Conservation (phyloP, 2,329 filamentous ascomycete species). For the Blumeria hordei region DNA sequence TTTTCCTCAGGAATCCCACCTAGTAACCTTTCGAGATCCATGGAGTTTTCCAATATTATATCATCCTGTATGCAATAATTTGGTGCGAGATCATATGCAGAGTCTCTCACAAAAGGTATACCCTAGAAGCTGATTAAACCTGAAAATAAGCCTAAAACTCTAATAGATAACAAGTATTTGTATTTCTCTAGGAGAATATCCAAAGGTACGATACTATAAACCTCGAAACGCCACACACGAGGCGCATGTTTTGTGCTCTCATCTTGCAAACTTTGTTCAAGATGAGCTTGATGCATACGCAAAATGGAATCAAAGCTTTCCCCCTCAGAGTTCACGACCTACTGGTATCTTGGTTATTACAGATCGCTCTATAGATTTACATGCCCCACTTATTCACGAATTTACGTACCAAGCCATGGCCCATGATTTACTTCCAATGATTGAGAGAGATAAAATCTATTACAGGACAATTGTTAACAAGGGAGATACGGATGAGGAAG, state of each 20-base stretch:
- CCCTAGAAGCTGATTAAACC: not conserved
- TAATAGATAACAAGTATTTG: conserved; percentile 64
- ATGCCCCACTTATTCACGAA: conserved; percentile 73
- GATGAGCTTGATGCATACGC: conserved; percentile 78
- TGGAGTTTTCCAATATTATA: conserved; percentile 89
- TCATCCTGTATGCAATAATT: conserved; percentile 67
- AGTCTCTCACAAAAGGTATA: conserved; percentile 65
- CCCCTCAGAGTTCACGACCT: conserved; percentile 52
- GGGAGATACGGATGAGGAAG: conserved; percentile 41
- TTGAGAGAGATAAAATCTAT: conserved; percentile 68
- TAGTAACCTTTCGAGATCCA: conserved; percentile 79
- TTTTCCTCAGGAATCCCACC: conserved; percentile 70
- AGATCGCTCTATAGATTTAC: conserved; percentile 79
- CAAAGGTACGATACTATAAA: conserved; percentile 74
- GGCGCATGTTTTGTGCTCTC: conserved; percentile 63
- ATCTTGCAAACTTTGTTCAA: conserved; percentile 77
- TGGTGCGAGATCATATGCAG: conserved; percentile 67
- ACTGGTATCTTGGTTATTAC: conserved; percentile 67
- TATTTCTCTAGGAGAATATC: conserved; percentile 80
- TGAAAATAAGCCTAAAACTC: conserved; percentile 5
- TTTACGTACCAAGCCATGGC: conserved; percentile 99
- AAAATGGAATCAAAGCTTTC: conserved; percentile 63
- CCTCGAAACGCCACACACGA: conserved; percentile 57
- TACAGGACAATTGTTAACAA: conserved; percentile 64
- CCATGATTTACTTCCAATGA: conserved; percentile 71